Conservation (phyloP, 1,284 basidiomycete species). For the Fomitopsis pinicola region DNA sequence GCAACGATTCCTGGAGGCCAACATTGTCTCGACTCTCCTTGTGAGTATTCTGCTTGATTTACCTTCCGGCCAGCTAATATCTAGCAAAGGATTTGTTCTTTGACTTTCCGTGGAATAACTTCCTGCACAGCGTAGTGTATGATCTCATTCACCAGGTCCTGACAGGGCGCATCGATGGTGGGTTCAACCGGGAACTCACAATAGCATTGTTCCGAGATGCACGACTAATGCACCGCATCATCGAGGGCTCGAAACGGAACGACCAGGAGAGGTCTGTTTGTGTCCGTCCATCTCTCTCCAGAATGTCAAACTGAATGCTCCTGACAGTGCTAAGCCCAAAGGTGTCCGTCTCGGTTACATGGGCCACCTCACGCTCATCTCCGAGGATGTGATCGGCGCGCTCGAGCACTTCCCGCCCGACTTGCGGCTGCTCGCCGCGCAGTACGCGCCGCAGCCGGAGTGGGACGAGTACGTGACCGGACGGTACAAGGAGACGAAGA, state of each 20-base stretch:
- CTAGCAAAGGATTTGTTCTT: slow-evolving; percentile 82
- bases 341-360: slow-evolving; percentile 88
- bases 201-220: slow-evolving; percentile 81
- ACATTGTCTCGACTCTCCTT: slow-evolving; percentile 71
- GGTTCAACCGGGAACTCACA: slow-evolving; percentile 78
- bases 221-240: slow-evolving; percentile 73
- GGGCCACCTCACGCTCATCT: slow-evolving; percentile 94
- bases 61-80: not conserved
- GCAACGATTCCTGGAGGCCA: slow-evolving; percentile 65
- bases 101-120: slow-evolving; percentile 97
- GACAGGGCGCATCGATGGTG: slow-evolving; percentile 76
- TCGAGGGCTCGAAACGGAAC: slow-evolving; percentile 80
- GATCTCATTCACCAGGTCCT: slow-evolving; percentile 96
- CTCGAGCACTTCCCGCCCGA: slow-evolving; percentile 85
- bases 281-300: not conserved
- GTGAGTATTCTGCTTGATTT: slow-evolving; percentile 38
- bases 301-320: not conserved
- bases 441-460: slow-evolving; percentile 69
- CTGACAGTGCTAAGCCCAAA: slow-evolving; percentile 54
- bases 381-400: slow-evolving; percentile 84
- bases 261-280: slow-evolving; percentile 63
- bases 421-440: slow-evolving; percentile 59
- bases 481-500: slow-evolving; percentile 82
- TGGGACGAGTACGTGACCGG: slow-evolving; percentile 89
- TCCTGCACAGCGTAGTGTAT: slow-evolving; percentile 95